Base-by-base conservation (phyloP, 345 rosid species). In the Moricandia moricandioides region DNA sequence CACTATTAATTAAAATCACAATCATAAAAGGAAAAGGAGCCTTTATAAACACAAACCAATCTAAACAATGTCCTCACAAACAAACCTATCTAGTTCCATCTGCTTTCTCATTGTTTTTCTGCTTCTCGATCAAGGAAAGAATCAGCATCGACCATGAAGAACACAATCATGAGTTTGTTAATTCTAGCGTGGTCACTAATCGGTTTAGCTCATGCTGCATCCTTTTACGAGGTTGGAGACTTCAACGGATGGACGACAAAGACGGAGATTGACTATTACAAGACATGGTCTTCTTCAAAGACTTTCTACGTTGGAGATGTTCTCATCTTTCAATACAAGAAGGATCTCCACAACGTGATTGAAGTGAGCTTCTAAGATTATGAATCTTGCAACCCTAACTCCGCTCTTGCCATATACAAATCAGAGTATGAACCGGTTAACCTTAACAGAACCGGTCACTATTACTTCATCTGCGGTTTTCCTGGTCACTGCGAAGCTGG, bases 221-320 rank as follows among this genome's bases (percentile, higher is more conserved):
- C 67, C 7, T 4, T 59, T 2, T 61, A 71, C 60, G 59, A 61
- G 14, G 75, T 71, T 60, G 75, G 75, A 60, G 75, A 71, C n/a
- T 1, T 8, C 33, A 37, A 71, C 4, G 80, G 80, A 62, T 76
- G 74, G 78, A 52, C 34, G 64, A 34, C 43, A 35, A 21, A 24
- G 27, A 43, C 33, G 62, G 33, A 49, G 1, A 59, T 56, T 62
- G 66, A 80, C 29, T 76, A 71, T 66, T 18, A 29, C 52, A 71
- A 80, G 26, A 18, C 47, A 14, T 80, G 71, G 83, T 74, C 83
- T 31, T 71, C 80, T n/a, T 71, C 67, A 55, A 76, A 71, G 56
- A 76, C 33, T 3, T 71, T 80, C 21, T 33, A 16, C 6, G 77
- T 61, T 6, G 83, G 78, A 18, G 78, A 74, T 45, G 17, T 27